A percentile compares a stretch with the other conserved stretches of the same genome.
Evolutionary conservation across 2,329 filamentous ascomycete species (phyloP).

Genomic region (Diplodia intermedia): DNA sequence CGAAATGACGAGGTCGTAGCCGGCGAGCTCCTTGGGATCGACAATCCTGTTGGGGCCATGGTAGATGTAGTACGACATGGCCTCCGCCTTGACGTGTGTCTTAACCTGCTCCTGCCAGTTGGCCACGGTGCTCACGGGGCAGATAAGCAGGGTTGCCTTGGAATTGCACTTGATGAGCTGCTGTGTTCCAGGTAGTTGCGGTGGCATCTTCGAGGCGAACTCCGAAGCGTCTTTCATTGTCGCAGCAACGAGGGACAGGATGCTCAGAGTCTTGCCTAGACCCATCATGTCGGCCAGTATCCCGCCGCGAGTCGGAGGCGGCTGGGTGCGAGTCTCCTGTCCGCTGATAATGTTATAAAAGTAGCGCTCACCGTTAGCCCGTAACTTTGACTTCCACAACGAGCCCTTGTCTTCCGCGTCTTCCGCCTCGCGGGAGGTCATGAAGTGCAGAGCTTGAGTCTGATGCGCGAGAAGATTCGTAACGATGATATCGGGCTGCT

Average conservation of each 20-base stretch:
- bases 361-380: conserved; percentile 63
- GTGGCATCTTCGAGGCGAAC: conserved; percentile 65
- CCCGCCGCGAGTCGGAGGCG: conserved; percentile 50
- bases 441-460: conserved; percentile 87
- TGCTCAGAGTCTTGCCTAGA: conserved; percentile 69
- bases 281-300: conserved; percentile 61
- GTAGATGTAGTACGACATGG: conserved; percentile 79
- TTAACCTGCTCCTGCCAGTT: conserved; percentile 96
- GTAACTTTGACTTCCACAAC: conserved; percentile 74
- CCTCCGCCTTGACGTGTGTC: conserved; percentile 72
- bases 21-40: conserved; percentile 68
- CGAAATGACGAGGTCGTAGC: conserved; percentile 86
- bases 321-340: conserved; percentile 43
- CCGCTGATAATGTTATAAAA: conserved; percentile 90
- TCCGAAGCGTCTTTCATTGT: conserved; percentile 67
- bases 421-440: conserved; percentile 77
- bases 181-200: conserved; percentile 42
- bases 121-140: conserved; percentile 85
- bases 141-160: conserved; percentile 83
- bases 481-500: conserved; percentile 70
- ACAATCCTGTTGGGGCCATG: conserved; percentile 80
- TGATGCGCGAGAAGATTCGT: conserved; percentile 79
- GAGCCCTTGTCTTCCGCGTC: conserved; percentile 69
- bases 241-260: conserved; percentile 74
- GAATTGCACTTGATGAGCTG: conserved; percentile 62